phyloP scores from a whole-genome alignment of 2,329 filamentous ascomycete species.

The Neofusicoccum kwambonambiense region DNA sequence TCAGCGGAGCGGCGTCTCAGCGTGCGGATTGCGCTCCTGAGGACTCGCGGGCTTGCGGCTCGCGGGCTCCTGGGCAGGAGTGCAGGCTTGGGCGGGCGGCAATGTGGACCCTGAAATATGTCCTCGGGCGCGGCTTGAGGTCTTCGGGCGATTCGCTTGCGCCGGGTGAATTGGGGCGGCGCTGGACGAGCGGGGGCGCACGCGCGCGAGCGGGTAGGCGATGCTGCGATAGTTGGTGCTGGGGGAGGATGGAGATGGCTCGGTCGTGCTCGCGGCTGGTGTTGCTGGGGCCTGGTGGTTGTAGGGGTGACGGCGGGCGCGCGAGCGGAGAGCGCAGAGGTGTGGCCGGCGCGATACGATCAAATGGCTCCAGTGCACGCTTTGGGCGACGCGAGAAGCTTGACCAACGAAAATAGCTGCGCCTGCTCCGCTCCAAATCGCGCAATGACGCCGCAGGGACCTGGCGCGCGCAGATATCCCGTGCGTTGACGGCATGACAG shows the following conservation, averaged over 20 bases:
- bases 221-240: constrained; percentile 7
- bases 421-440: constrained; percentile 14
- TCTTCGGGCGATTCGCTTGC: neutral
- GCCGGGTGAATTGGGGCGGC: constrained; percentile 6
- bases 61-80: constrained; percentile 11
- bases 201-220: neutral
- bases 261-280: neutral
- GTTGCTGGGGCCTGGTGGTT: neutral
- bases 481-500: constrained; percentile 10
- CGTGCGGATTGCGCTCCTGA: neutral
- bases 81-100: neutral
- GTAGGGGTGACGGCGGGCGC: constrained; percentile 17
- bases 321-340: constrained; percentile 13
- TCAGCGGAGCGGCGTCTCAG: neutral
- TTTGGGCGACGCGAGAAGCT: constrained; percentile 12
- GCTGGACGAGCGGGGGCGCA: neutral
- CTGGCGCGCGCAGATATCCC: constrained; percentile 1
- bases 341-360: constrained; percentile 15
- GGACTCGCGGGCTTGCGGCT: constrained; percentile 7
- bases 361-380: constrained; percentile 7
- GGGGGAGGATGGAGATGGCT: neutral
- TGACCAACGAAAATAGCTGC: constrained; percentile 16
- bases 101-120: constrained; percentile 8
- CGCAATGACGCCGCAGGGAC: constrained; percentile 14
- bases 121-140: neutral